Evolutionary conservation across 345 rosid species (phyloP), one percentile per base, ranked within the genome.

Genomic region (Eucalyptus victrix): DNA sequence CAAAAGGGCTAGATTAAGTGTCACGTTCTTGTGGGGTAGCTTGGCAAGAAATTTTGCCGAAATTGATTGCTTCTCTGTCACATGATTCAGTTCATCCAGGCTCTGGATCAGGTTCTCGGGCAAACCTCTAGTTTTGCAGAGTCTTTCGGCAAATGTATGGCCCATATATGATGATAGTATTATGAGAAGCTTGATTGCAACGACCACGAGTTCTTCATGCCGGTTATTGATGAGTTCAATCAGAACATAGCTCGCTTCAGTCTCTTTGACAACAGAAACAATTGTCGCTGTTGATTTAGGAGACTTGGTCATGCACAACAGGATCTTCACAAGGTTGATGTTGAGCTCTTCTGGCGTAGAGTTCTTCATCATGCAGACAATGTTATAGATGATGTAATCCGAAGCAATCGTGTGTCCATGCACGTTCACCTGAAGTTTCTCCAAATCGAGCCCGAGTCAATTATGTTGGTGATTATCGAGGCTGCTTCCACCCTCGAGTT

Each of bases 21-120:
- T 93, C 34, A 96, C 91, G 90, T 93, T 96, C 91, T 95, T 96
- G 65, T 93, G 97, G 58, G 99, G 99, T n/a, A 97, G 95, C 92
- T 94, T 90, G 65, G 97, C 97, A 12, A 97, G 95, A 88, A 97
- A 93, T 89, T 91, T 93, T 40, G 94, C 97, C 40, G 98, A 97
- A 90, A 95, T 93, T 51, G 97, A 98, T 87, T 94, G 97, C 91
- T 90, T 95, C 91, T 97, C 98, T 34, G 98, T 94, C 89, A 96
- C 92, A 53, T 87, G 92, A 89, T 89, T 91, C 53, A 90, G 90
- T 90, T 90, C 94, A 67, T 58, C 37, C 15, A 91, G 93, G 87
- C 91, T 86, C 28, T 92, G 91, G 81, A 97, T 92, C 87, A 97
- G 94, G 94, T 90, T 94, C 89, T 93, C 97, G 2, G 99, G 99